Evolutionary conservation across 2,329 filamentous ascomycete species (phyloP).

Genomic region (Scleromitrula shiraiana): DNA sequence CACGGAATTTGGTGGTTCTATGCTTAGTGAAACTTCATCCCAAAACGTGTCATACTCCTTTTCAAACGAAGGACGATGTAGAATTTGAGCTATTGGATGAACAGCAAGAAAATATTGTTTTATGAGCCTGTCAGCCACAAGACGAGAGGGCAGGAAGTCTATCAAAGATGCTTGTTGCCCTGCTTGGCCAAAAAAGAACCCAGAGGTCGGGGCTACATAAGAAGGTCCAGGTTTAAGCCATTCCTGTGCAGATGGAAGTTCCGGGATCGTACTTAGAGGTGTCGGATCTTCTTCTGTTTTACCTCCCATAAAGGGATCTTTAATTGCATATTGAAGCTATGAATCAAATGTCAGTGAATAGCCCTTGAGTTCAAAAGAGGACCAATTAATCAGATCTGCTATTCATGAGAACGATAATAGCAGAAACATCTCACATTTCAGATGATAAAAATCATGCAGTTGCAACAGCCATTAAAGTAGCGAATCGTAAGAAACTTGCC

Average conservation of each 20-base stretch:
- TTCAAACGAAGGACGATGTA: slow-evolving; percentile 41
- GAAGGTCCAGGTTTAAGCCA: slow-evolving; percentile 57
- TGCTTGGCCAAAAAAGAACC: slow-evolving; percentile 50
- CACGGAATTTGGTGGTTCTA: slow-evolving; percentile 54
- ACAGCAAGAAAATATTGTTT: slow-evolving; percentile 61
- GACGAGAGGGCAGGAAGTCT: slow-evolving; percentile 51
- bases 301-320: neutral
- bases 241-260: slow-evolving; percentile 29
- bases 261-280: neutral
- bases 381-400: too few relatives aligned
- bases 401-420: too few relatives aligned
- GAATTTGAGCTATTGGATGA: slow-evolving; percentile 58
- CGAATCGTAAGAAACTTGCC: too few relatives aligned
- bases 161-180: slow-evolving; percentile 43
- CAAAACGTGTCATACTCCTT: slow-evolving; percentile 56
- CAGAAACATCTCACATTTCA: too few relatives aligned
- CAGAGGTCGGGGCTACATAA: slow-evolving; percentile 60
- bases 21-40: slow-evolving; percentile 48
- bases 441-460: too few relatives aligned
- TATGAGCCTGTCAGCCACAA: slow-evolving; percentile 53
- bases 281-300: neutral
- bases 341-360: neutral
- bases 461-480: too few relatives aligned
- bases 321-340: slow-evolving; percentile 6
- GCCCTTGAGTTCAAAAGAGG: too few relatives aligned